Conservation (phyloP, 1,284 basidiomycete genomes). For the Ceratobasidium sp. region DNA sequence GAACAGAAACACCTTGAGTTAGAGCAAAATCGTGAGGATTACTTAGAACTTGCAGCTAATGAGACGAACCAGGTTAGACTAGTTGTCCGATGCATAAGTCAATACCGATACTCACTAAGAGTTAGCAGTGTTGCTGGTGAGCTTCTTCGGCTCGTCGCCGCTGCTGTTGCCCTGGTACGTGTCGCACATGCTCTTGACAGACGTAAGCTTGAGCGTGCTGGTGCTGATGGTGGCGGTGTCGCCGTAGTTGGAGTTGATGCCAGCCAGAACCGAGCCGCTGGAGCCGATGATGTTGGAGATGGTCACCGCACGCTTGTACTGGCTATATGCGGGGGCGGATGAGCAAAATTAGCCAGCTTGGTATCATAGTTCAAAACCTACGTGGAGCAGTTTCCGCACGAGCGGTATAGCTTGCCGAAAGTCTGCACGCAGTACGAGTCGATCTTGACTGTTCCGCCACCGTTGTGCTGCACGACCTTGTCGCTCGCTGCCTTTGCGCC, state of each 20-base stretch:
- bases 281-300: slow-evolving; percentile 49
- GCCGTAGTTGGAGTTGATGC: slow-evolving; percentile 12
- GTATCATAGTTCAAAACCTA: neutral
- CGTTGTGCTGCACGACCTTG: slow-evolving; percentile 46
- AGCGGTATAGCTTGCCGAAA: slow-evolving; percentile 47
- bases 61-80: neutral
- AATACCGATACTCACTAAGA: slow-evolving; percentile 11
- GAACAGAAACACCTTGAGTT: neutral
- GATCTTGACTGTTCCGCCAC: slow-evolving; percentile 37
- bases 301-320: slow-evolving; percentile 53
- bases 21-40: neutral
- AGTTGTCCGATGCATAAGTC: too few species aligned
- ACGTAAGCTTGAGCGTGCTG: neutral
- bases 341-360: too few species aligned
- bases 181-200: neutral
- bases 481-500: slow-evolving; percentile 37
- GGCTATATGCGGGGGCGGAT: neutral
- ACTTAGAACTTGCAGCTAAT: slow-evolving; percentile 3
- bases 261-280: slow-evolving; percentile 18
- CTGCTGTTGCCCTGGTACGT: neutral
- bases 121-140: slow-evolving; percentile 13
- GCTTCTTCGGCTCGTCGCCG: slow-evolving; percentile 23
- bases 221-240: neutral
- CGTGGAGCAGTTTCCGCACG: slow-evolving; percentile 47
- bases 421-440: slow-evolving; percentile 32